Conservation (phyloP, 176 grass and related monocot species). For the sorghum (Sorghum bicolor) region DNA sequence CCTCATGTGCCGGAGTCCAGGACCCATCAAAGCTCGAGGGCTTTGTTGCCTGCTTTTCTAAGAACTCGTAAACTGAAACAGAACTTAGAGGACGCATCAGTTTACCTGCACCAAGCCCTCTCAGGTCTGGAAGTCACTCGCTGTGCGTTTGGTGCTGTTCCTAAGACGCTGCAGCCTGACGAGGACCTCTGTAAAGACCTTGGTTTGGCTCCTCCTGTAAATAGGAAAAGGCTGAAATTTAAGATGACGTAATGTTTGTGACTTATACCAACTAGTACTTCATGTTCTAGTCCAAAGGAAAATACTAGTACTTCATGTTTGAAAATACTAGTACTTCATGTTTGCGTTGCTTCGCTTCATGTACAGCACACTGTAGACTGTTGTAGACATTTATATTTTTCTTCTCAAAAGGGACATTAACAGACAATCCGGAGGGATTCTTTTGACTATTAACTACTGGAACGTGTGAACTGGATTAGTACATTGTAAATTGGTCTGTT, state of each 20-base stretch:
- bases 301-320: too few species aligned
- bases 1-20: conserved; percentile 20
- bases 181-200: conserved; percentile 67
- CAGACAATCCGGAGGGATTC: too few species aligned
- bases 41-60: conserved; percentile 47
- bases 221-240: conserved; percentile 29
- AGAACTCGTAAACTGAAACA: conserved; percentile 60
- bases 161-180: conserved; percentile 74
- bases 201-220: conserved; percentile 37
- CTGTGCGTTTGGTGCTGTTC: conserved; percentile 70
- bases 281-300: background rate
- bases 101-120: conserved; percentile 74
- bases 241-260: conserved; percentile 18
- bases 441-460: too few species aligned
- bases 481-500: background rate
- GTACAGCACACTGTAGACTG: conserved; percentile 5
- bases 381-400: background rate
- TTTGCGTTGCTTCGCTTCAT: background rate
- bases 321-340: background rate
- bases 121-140: conserved; percentile 64
- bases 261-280: background rate
- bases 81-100: conserved; percentile 62
- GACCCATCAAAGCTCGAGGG: conserved; percentile 27
- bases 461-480: too few species aligned
- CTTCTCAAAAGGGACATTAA: too few species aligned